Base-by-base conservation (phyloP, 306 rosid genomes). In the Lagenaria siceraria region DNA sequence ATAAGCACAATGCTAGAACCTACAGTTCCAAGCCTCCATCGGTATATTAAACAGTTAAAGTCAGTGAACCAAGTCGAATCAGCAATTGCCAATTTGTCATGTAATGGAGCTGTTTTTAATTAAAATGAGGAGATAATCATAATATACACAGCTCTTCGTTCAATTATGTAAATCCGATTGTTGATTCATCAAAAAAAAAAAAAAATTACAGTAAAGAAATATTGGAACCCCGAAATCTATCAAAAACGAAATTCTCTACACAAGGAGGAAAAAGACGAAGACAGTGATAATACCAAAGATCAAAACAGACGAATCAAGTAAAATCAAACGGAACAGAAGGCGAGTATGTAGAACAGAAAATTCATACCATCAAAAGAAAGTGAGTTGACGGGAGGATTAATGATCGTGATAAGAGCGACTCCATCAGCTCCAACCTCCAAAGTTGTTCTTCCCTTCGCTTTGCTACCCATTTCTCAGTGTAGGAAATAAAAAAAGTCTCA, bases 331-430 rank as follows among this genome's bases (percentile, higher is more conserved):
- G 62, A 13, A 6, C 3, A 55, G 14, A 8, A 53, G 46, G 18
- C 21, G 17, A 36, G 7, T 17, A 18, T 1, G 15, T 21, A 76
- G 53, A 54, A 24, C 66, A 14, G 0, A 46, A 29, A 55, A 18
- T 40, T 61, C 38, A 60, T 89, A 92, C 99, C 99, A 79, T 92
- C 99, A 46, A 85, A 81, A 15, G 99, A 90, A 79, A 96, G 99
- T 48, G 99, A 90, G 84, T 96, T 96, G 76, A 96, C 97, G 33
- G 99, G 99, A 75, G 99, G 99, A 74, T 96, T 87, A 88, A 92
- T 79, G 84, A 95, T 83, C 76, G 98, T 92, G 88, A 95, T 90
- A 76, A 96, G 31, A 78, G 91, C 99, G 43, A 96, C 88, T 6
- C 99, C 98, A 81, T 96, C 99, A 60, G 87, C 79, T 77, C 98